Base-by-base conservation (phyloP, 805 yeast species). In the Sugiyamaella floridensis region DNA sequence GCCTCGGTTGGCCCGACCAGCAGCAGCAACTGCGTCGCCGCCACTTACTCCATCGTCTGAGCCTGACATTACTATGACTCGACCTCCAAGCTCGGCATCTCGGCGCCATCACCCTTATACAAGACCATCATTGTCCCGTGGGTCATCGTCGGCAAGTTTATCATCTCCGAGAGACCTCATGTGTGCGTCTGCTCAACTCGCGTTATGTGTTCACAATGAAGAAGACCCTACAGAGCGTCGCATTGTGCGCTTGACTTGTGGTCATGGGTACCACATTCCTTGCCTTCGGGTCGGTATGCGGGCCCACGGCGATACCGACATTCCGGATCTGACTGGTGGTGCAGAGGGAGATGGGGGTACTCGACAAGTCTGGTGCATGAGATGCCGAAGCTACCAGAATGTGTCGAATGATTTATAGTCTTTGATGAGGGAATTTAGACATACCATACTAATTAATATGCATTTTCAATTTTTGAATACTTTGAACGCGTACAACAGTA, bases 341-440 rank as follows among this genome's bases (percentile, higher is more conserved):
- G 47, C 26, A 20, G 53, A 46, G 34, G 57, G 40, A 10, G 57
- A 60, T 26, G 53, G 56, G 8, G 53, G 29, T 26, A 37, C 34
- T 5, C 50, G 62, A 10, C 61, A 62, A 22, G 66, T 64, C n/a
- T 65, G 69, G 69, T 65, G 69, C 48, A 57, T 55, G 52, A 50
- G 66, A 22, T 65, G 69, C 44, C 60, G 69, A 6, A 55, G 65
- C 15, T 64, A 64, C 46, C 56, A 58, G 16, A 50, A 55, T 15
- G 59, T 60, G 41, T 12, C 43, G 8, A 32, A 32, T 14, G 37
- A 32, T 3, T 32, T 32, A 32, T 32, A 32, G 9, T 32, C n/a
- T 14, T 11, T 32, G 8, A 3, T 2, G 10, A 4, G 4, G 37
- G n/a, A 11, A 32, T 10, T 14, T 32, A 32, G n/a, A 32, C n/a